phyloP scores from a whole-genome alignment of 257 asterid species.

The Nemophila menziesii region DNA sequence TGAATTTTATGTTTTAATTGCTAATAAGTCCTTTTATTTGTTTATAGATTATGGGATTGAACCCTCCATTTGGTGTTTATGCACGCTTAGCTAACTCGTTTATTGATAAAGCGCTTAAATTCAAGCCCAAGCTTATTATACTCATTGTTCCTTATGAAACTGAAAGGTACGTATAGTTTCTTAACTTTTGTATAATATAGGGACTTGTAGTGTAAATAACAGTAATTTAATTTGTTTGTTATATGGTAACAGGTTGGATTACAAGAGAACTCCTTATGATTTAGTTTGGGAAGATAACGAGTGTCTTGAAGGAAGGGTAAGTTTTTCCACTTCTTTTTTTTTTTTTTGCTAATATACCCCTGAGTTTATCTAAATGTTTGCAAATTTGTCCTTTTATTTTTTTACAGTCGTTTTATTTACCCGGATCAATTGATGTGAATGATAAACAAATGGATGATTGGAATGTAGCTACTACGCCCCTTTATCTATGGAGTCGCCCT shows the following conservation, averaged over 20 bases:
- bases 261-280: conserved; percentile 36
- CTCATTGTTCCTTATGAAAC: conserved; percentile 78
- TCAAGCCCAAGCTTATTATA: conserved; percentile 81
- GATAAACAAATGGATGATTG: conserved; percentile 72
- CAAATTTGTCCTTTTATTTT: conserved; percentile 5
- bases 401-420: conserved; percentile 76
- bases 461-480: conserved; percentile 55
- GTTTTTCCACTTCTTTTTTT: neutral
- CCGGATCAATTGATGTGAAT: conserved; percentile 67
- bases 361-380: conserved; percentile 6
- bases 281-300: conserved; percentile 70
- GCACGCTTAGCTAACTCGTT: conserved; percentile 66
- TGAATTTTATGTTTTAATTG: conserved; percentile 5
- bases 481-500: conserved; percentile 76
- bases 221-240: conserved; percentile 3
- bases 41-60: conserved; percentile 81
- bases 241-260: conserved; percentile 47
- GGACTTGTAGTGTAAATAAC: no score
- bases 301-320: conserved; percentile 65
- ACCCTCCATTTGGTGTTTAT: conserved; percentile 86
- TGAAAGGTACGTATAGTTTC: conserved; percentile 29
- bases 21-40: conserved; percentile 6
- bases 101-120: conserved; percentile 71
- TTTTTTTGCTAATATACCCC: neutral
- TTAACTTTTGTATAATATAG: no score